phyloP scores from a whole-genome alignment of 495 filamentous ascomycete genomes.

The Neurospora sublineolata region DNA sequence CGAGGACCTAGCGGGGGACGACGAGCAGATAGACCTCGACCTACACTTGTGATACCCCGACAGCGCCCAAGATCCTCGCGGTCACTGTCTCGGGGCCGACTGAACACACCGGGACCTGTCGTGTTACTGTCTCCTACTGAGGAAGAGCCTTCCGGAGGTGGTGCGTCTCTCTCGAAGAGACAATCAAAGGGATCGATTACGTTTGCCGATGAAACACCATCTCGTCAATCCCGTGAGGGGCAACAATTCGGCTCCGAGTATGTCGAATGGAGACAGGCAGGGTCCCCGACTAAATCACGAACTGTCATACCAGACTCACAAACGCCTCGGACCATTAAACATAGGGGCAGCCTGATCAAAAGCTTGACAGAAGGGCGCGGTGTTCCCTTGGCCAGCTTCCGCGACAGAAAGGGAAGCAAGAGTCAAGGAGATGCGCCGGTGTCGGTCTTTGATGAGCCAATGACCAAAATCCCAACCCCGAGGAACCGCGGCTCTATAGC shows the following conservation, averaged over 20 bases:
- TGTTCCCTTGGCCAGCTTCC: not conserved
- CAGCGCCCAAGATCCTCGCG: slow-evolving; percentile 14
- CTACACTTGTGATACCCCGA: slow-evolving; percentile 11
- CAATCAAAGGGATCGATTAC: not conserved
- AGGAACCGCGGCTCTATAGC: not conserved
- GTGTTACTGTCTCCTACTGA: slow-evolving; percentile 22
- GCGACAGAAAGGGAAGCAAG: not conserved
- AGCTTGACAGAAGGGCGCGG: not conserved
- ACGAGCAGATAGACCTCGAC: not conserved
- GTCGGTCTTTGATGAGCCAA: not conserved
- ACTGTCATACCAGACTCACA: not conserved
- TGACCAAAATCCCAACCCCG: not conserved
- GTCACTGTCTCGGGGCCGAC: slow-evolving; percentile 4
- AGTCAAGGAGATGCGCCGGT: not conserved
- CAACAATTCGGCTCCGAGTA: not conserved
- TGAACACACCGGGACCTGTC: slow-evolving; percentile 4
- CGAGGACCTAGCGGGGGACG: slow-evolving; percentile 3
- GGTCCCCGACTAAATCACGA: not conserved
- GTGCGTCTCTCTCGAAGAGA: not conserved
- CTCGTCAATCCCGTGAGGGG: not conserved
- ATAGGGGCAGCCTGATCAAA: not conserved
- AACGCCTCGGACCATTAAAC: not conserved
- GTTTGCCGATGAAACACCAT: not conserved
- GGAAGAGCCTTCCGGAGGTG: slow-evolving; percentile 14
- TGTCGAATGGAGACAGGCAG: not conserved